Evolutionary conservation across 305 asterid species (phyloP).

Genomic region (Petunia hybrid): DNA sequence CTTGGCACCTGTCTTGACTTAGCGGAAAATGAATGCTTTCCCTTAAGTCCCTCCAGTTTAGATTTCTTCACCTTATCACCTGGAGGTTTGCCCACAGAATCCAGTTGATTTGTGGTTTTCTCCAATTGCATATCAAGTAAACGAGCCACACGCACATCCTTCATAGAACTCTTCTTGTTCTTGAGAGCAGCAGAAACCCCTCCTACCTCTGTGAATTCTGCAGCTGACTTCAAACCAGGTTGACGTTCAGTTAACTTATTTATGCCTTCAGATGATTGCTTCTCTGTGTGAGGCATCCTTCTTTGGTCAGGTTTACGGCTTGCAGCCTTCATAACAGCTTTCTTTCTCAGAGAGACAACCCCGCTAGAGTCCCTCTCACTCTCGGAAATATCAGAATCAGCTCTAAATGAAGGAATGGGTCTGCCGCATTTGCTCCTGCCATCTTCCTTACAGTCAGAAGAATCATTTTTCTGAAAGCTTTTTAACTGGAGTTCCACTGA

Average conservation of each 20-base stretch:
- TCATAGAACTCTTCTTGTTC: slow-evolving; percentile 52
- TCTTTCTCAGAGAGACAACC: slow-evolving; percentile 42
- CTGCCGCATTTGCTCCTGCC: slow-evolving; percentile 44
- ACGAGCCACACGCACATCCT: slow-evolving; percentile 49
- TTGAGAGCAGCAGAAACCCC: slow-evolving; percentile 48
- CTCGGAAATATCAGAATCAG: slow-evolving; percentile 54
- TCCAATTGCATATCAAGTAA: slow-evolving; percentile 47
- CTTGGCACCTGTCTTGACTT: slow-evolving; percentile 54
- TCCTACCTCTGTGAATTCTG: slow-evolving; percentile 43
- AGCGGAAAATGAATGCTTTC: slow-evolving; percentile 47
- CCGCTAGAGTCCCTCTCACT: slow-evolving; percentile 53
- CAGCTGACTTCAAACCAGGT: slow-evolving; percentile 50
- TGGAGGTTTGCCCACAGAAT: slow-evolving; percentile 47
- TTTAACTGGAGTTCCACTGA: slow-evolving; percentile 46
- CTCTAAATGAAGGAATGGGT: slow-evolving; percentile 47
- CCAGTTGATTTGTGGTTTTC: slow-evolving; percentile 41
- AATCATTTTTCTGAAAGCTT: slow-evolving; percentile 50
- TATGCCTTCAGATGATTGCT: slow-evolving; percentile 48
- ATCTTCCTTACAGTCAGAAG: slow-evolving; percentile 50
- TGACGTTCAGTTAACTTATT: slow-evolving; percentile 57
- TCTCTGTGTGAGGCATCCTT: slow-evolving; percentile 46
- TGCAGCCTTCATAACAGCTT: slow-evolving; percentile 47
- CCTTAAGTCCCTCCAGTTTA: slow-evolving; percentile 48
- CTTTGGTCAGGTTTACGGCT: slow-evolving; percentile 51
- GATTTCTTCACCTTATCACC: slow-evolving; percentile 54